phyloP scores from a whole-genome alignment of 257 asterid genomes.

The Petunia axillaris region DNA sequence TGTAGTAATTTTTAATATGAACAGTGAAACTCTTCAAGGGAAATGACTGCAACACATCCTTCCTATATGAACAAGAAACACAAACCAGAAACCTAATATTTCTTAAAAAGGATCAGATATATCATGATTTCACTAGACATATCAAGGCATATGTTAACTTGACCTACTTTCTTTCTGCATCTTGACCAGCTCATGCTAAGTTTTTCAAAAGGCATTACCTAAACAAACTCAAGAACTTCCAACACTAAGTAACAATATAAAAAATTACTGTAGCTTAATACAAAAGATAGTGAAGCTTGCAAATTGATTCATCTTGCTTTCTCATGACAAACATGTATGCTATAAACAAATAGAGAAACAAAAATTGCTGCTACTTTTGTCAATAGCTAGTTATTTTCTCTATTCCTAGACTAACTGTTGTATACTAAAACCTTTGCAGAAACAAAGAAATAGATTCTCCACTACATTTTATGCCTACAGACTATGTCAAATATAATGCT shows the following conservation, averaged over 20 bases:
- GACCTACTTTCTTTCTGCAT: neutral
- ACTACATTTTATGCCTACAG: constrained; percentile 15
- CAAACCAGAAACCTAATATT: neutral
- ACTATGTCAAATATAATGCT: constrained; percentile 3
- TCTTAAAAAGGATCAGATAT: neutral
- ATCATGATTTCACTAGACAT: constrained; percentile 29
- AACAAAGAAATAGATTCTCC: constrained; percentile 10
- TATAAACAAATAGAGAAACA: neutral
- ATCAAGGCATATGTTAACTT: constrained; percentile 28
- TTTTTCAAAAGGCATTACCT: neutral
- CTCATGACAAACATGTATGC: neutral
- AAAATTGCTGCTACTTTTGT: constrained; percentile 18
- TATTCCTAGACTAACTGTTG: constrained; percentile 23
- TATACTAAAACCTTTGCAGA: constrained; percentile 26
- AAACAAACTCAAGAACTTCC: neutral
- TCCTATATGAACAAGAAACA: constrained; percentile 2
- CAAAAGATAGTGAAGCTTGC: neutral
- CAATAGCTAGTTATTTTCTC: constrained; percentile 24
- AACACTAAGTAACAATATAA: constrained; percentile 12
- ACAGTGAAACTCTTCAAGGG: neutral
- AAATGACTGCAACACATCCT: neutral
- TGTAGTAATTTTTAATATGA: too few relatives aligned
- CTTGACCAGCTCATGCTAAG: constrained; percentile 35
- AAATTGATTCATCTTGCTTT: neutral
- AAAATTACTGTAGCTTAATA: neutral